phyloP scores from a whole-genome alignment of 192 early-diverging fungal genomes.

The Coemansia guatemalensis region DNA sequence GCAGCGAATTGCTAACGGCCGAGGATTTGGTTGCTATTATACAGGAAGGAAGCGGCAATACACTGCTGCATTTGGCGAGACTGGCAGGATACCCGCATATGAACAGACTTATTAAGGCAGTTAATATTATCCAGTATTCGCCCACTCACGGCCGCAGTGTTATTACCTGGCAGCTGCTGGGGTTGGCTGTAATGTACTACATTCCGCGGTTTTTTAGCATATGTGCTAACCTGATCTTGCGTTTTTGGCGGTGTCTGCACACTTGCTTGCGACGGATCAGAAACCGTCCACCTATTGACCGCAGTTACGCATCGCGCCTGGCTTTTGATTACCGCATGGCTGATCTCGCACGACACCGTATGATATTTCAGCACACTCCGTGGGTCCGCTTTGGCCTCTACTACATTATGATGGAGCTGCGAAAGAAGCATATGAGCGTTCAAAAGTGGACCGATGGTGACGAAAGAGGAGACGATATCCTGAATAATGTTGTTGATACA shows the following conservation, averaged over 20 bases:
- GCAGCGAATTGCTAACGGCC: not conserved
- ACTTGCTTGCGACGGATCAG: too few species aligned
- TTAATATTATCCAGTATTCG: conserved; percentile 13
- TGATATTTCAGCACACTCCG: conserved; percentile 12
- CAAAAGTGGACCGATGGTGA: conserved; percentile 10
- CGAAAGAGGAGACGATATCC: too few species aligned
- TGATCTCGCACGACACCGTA: conserved; percentile 24
- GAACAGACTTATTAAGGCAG: not conserved
- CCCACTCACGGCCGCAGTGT: conserved; percentile 19
- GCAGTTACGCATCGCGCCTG: not conserved
- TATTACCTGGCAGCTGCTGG: conserved; percentile 27
- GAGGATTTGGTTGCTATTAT: conserved; percentile 21
- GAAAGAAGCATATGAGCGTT: conserved; percentile 8
- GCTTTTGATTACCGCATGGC: conserved; percentile 24
- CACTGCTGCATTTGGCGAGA: conserved; percentile 15
- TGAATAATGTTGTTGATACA: too few species aligned
- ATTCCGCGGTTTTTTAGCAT: conserved; percentile 1
- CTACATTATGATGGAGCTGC: conserved; percentile 18
- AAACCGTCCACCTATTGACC: too few species aligned
- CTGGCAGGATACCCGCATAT: conserved; percentile 21
- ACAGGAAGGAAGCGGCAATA: conserved; percentile 5
- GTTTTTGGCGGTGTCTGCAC: too few species aligned
- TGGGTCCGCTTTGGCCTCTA: conserved; percentile 32
- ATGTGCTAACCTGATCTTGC: too few species aligned
- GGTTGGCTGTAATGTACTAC: conserved; percentile 2